These are phyloP conservation scores for Ogataea pignaliae DNA, from an alignment of 805 yeast species.

Conservation along the genomic window DNA sequence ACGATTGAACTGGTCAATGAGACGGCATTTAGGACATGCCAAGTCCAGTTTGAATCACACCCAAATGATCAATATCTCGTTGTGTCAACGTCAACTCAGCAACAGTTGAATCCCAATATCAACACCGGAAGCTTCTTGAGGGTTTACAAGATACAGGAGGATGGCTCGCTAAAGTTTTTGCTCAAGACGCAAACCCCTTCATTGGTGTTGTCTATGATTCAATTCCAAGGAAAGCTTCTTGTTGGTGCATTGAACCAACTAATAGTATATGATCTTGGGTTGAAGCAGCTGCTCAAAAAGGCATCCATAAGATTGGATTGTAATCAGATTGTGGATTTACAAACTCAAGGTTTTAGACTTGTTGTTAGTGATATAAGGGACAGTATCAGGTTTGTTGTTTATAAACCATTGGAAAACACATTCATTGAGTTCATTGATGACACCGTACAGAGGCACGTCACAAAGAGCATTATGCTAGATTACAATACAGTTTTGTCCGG, in stretches of 20 bases:
- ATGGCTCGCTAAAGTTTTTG: conserved; percentile 40
- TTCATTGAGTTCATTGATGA: conserved; percentile 73
- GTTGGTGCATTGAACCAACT: conserved; percentile 52
- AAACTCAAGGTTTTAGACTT: conserved; percentile 52
- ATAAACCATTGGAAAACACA: conserved; percentile 39
- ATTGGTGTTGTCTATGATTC: conserved; percentile 42
- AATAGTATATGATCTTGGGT: conserved; percentile 68
- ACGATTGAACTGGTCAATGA: conserved; percentile 43
- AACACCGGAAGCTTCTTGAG: conserved; percentile 28
- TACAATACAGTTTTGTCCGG: conserved; percentile 76
- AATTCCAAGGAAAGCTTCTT: conserved; percentile 57
- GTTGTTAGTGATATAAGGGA: conserved; percentile 69
- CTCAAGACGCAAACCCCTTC: conserved; percentile 58
- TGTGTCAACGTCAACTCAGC: conserved; percentile 39
- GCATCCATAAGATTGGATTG: conserved; percentile 44
- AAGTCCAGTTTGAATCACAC: conserved; percentile 27
- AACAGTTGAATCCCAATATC: conserved; percentile 26
- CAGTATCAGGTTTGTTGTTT: conserved; percentile 56
- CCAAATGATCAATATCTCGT: conserved; percentile 33
- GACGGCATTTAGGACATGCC: conserved; percentile 37
- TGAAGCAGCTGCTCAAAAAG: conserved; percentile 72
- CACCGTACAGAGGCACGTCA: conserved; percentile 58
- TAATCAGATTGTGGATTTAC: conserved; percentile 49
- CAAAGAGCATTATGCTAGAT: conserved; percentile 59
- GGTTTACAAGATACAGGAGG: conserved; percentile 33